Base-by-base conservation (phyloP, 805 yeast genomes). In the Starmera quercuum region DNA sequence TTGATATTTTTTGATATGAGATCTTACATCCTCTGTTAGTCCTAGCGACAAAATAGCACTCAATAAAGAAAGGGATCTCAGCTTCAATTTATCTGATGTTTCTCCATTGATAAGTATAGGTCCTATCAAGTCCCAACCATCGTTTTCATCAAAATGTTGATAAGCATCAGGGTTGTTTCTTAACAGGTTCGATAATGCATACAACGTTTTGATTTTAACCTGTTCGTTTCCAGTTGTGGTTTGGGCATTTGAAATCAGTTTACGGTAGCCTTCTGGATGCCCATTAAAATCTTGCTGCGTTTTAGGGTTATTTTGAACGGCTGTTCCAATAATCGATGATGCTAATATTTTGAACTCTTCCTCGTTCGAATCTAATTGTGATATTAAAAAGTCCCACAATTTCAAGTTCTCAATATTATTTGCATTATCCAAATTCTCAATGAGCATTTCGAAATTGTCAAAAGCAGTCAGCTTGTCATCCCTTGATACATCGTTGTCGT, bases 351-450 rank as follows among this genome's bases (percentile, higher is more conserved):
- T 66, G 21, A 90, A 56, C 13, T 63, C 66, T 2, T 56, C 47
- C 4, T 61, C 63, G 3, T 63, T 61, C 6, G 63, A 59, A 20
- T 62, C 60, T 32, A 87, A 61, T 33, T 71, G 70, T 2, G 57
- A 53, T n/a, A 86, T 62, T 28, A 88, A 54, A 3, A 78, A 64
- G 16, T 69, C 75, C 98, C 97, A 92, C 41, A 87, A 68, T 43
- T 76, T 74, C 65, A 88, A 53, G 47, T 81, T 83, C 43, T 83
- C 90, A 44, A 90, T 78, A 49, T 86, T 86, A 59, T 90, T 88
- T 17, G 97, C 97, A 56, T 92, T 92, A 57, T 92, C 97, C 39
- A 90, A 59, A 49, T 87, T 87, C 53, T 90, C 97, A 31, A 92
- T 80, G 33, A 90, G 64, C 90, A 88, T 86, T 55, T 90, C 96